Base-by-base conservation (phyloP, 805 yeast species). In the Blastobotrys americana region DNA sequence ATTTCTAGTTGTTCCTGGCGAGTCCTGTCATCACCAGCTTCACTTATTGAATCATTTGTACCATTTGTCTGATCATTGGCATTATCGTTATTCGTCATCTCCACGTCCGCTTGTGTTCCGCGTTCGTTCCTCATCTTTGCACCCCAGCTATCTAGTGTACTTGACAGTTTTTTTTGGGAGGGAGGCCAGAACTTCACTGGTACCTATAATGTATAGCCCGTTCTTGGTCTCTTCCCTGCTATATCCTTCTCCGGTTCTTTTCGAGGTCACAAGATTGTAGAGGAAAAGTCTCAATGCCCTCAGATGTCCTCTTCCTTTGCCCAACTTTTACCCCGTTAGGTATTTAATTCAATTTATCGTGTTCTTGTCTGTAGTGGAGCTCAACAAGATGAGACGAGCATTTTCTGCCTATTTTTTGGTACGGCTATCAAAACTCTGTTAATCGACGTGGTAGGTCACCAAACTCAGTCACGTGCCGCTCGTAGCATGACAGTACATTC, bases 1-100 rank as follows among this genome's bases (percentile, higher is more conserved):
- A 25, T 46, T 48, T 35, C 55, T 50, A 25, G 41, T 25, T 35
- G 37, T 44, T 8, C 45, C 20, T 31, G 37, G 10, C 27, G 37
- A 18, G 43, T 19, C 20, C 20, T 10, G 13, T 34, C 44, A 17
- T 35, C 28, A 4, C 19, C 19, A 5, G 4, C 37, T 17, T 34
- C 37, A 4, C 6, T 6, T 6, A 16, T 21, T n/a, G n/a, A n/a
- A 34, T 34, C 16, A 22, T 15, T 16, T 6, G 41, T 22, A 21
- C 20, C 33, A 6, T 9, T 19, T 23, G 25, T n/a, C 15, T 13
- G 13, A 22, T 39, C 21, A 34, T 20, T n/a, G 4, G 18, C 17
- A 17, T 21, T 31, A 34, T 13, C 17, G 19, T 33, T 33, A 13
- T 39, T 19, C 42, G 17, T n/a, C 43, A 41, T 41, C 31, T 41